Evolutionary conservation across 2,329 filamentous ascomycete species (phyloP).

Genomic region (Aspergillus aculeatinus): DNA sequence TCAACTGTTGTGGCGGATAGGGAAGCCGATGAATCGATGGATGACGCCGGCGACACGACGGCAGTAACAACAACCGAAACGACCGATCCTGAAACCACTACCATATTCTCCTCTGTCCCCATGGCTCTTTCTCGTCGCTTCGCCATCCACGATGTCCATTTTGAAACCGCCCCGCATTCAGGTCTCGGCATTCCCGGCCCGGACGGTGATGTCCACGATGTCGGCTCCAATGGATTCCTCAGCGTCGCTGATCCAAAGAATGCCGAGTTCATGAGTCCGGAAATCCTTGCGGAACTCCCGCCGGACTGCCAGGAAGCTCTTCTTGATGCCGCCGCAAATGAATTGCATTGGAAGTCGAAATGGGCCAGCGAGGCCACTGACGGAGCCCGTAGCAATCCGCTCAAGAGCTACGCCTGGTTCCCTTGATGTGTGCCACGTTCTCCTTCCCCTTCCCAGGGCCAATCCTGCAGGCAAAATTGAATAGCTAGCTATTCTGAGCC

Average conservation of each 20-base stretch:
- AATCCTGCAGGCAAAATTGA: background rate
- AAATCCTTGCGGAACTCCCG: conserved; percentile 46
- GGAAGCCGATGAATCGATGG: background rate
- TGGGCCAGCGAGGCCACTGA: conserved; percentile 70
- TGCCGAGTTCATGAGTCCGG: conserved; percentile 39
- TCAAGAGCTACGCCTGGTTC: conserved; percentile 43
- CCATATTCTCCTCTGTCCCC: conserved; percentile 56
- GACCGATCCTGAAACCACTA: conserved; percentile 26
- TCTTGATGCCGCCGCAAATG: conserved; percentile 62
- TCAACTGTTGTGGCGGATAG: background rate
- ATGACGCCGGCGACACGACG: background rate
- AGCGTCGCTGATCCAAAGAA: conserved; percentile 35
- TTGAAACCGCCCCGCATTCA: conserved; percentile 58
- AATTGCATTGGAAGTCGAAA: conserved; percentile 68
- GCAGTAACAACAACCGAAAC: conserved; percentile 9
- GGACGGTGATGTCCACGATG: conserved; percentile 38
- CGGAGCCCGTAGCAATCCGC: conserved; percentile 37
- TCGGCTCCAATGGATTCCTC: conserved; percentile 45
- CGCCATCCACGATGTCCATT: conserved; percentile 61
- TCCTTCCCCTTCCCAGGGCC: conserved; percentile 6
- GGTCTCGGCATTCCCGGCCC: conserved; percentile 58
- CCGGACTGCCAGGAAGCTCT: conserved; percentile 68
- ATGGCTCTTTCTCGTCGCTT: conserved; percentile 61
- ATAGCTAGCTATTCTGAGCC: background rate
- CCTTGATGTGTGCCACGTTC: conserved; percentile 24